Evolutionary conservation across 257 asterid species (phyloP).

Genomic region (Knoxia roxburghii): DNA sequence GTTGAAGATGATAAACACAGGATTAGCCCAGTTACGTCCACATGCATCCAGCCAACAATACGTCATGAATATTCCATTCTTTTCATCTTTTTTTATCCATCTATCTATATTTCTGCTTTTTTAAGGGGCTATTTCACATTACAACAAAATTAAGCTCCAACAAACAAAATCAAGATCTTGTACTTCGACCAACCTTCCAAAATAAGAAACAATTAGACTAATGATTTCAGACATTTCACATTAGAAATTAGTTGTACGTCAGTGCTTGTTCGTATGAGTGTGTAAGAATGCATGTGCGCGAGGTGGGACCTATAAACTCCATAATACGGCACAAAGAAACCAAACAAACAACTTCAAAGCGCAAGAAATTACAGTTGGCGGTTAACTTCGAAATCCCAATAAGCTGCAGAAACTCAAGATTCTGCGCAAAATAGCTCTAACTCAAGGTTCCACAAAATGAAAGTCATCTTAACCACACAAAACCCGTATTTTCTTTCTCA

Average conservation of each 20-base stretch:
- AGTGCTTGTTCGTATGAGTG: neutral
- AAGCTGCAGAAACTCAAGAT: neutral
- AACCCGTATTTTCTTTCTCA: no score
- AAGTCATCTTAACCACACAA: neutral
- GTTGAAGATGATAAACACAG: neutral
- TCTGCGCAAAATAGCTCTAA: neutral
- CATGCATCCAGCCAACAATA: neutral
- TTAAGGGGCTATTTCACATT: neutral
- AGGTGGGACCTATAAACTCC: neutral
- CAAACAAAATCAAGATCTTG: neutral
- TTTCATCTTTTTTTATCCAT: neutral
- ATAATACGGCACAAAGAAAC: neutral
- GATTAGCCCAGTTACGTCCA: neutral
- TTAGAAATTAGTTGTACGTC: neutral
- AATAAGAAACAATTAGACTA: neutral
- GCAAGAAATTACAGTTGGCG: neutral
- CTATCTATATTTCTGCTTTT: neutral
- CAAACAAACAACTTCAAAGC: neutral
- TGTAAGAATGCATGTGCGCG: slow-evolving; percentile 1
- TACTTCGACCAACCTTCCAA: neutral
- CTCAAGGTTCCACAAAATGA: no score
- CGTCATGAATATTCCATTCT: neutral
- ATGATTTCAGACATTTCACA: neutral
- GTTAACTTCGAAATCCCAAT: neutral
- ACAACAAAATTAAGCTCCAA: neutral